Evolutionary conservation across 1,284 basidiomycete species (phyloP).

Genomic region (Moesziomyces antarcticus): DNA sequence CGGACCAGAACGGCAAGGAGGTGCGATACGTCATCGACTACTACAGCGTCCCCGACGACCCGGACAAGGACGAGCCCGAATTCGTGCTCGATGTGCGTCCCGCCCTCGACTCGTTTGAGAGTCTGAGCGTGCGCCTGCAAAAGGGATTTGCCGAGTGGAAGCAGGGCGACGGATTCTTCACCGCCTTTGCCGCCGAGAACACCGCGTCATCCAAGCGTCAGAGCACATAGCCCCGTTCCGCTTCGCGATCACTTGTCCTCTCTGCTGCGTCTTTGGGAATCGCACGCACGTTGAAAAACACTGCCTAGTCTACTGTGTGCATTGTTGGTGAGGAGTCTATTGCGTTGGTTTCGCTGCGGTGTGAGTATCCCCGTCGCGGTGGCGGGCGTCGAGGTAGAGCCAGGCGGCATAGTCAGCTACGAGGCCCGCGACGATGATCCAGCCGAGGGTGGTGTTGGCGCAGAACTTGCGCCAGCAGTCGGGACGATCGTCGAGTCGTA

Average conservation of each 20-base stretch:
- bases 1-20: conserved; percentile 55
- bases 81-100: conserved; percentile 63
- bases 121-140: conserved; percentile 41
- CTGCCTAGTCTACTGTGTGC: neutral
- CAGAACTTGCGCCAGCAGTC: conserved; percentile 94
- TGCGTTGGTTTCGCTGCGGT: neutral
- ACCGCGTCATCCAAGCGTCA: conserved; percentile 6
- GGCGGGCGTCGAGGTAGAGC: conserved; percentile 26
- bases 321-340: neutral
- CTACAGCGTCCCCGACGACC: conserved; percentile 59
- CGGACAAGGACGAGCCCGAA: conserved; percentile 59
- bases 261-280: neutral
- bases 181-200: conserved; percentile 31
- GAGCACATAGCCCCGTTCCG: neutral
- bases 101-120: conserved; percentile 56
- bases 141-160: conserved; percentile 60
- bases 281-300: no score
- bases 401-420: conserved; percentile 76
- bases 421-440: conserved; percentile 87
- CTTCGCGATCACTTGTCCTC: neutral
- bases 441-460: conserved; percentile 87
- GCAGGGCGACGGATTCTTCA: conserved; percentile 46
- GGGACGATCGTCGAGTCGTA: conserved; percentile 78
- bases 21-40: conserved; percentile 68
- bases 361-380: neutral